Evolutionary conservation across 2,329 filamentous ascomycete species (phyloP).

Genomic region (Monosporascus cannonballus): DNA sequence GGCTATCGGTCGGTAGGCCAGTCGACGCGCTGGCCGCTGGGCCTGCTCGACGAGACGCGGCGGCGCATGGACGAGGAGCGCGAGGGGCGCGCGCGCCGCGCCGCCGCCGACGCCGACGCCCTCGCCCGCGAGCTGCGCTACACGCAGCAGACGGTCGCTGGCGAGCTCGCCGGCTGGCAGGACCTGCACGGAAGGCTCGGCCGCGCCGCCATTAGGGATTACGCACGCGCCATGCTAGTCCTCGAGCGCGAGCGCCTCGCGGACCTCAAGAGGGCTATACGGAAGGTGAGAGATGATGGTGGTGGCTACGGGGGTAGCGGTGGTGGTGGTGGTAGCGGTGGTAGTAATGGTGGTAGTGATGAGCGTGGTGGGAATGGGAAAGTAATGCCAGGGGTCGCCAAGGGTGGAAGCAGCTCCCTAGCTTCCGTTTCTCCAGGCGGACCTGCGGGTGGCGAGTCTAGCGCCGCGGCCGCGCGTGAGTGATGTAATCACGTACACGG

Average conservation of each 20-base stretch:
- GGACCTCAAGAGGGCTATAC: constrained; percentile 72
- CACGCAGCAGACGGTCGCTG: constrained; percentile 88
- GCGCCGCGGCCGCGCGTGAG: constrained; percentile 10
- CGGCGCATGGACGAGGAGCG: constrained; percentile 78
- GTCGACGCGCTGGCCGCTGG: constrained; percentile 72
- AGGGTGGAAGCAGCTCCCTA: background rate
- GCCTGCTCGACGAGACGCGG: constrained; percentile 80
- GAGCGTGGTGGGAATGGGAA: background rate
- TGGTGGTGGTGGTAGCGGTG: background rate
- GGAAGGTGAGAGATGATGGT: constrained; percentile 42
- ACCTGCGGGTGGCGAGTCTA: constrained; percentile 15
- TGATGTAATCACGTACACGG: constrained; percentile 14
- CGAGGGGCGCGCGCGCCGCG: constrained; percentile 69
- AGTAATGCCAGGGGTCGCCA: background rate
- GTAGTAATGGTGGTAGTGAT: background rate
- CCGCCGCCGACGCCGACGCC: constrained; percentile 62
- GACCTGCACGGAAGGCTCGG: constrained; percentile 78
- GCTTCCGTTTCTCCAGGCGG: background rate
- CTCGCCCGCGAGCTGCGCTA: constrained; percentile 80
- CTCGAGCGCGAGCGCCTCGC: constrained; percentile 74
- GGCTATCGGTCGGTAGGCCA: constrained; percentile 69
- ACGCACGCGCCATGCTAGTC: constrained; percentile 74
- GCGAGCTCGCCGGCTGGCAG: constrained; percentile 90
- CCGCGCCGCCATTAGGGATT: constrained; percentile 64
- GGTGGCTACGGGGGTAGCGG: background rate